Evolutionary conservation across 2,329 filamentous ascomycete species (phyloP).

Genomic region (Aspergillus terreus): DNA sequence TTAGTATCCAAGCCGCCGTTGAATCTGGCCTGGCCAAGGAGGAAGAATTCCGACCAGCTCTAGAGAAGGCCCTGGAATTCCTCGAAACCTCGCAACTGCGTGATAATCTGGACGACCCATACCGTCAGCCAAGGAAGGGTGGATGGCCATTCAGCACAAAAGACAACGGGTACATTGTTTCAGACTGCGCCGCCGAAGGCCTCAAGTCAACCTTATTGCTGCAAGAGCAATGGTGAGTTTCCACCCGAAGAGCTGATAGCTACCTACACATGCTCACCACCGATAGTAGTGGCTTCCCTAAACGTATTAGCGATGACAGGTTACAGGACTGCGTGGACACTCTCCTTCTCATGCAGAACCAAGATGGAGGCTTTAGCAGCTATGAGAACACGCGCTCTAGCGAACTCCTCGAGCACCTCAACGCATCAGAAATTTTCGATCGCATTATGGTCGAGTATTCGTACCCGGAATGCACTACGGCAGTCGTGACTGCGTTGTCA

Average conservation of each 20-base stretch:
- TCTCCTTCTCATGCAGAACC: conserved; percentile 6
- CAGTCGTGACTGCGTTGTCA: conserved; percentile 1
- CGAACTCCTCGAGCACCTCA: conserved; percentile 5
- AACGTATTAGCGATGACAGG: neutral
- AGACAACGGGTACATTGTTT: conserved; percentile 4
- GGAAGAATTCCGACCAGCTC: neutral
- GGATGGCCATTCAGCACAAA: conserved; percentile 9
- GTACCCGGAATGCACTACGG: conserved; percentile 8
- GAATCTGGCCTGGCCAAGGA: conserved; percentile 1
- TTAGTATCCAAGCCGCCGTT: conserved; percentile 2
- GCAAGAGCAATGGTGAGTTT: neutral
- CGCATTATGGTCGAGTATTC: conserved; percentile 11
- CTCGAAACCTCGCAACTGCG: conserved; percentile 3
- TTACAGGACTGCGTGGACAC: conserved; percentile 4
- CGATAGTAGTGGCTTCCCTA: neutral
- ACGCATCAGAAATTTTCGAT: conserved; percentile 9
- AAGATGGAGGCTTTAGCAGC: conserved; percentile 5
- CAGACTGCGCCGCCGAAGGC: conserved; percentile 7
- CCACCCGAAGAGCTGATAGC: too few relatives aligned
- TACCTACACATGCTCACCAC: too few relatives aligned
- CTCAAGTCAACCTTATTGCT: conserved; percentile 8
- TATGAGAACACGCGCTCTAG: conserved; percentile 6
- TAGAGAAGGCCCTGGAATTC: conserved; percentile 4
- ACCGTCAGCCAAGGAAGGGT: conserved; percentile 6
- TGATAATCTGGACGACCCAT: neutral